Evolutionary conservation across 805 yeast genomes (phyloP).

Genomic region (Debaryomyces prosopidis): DNA sequence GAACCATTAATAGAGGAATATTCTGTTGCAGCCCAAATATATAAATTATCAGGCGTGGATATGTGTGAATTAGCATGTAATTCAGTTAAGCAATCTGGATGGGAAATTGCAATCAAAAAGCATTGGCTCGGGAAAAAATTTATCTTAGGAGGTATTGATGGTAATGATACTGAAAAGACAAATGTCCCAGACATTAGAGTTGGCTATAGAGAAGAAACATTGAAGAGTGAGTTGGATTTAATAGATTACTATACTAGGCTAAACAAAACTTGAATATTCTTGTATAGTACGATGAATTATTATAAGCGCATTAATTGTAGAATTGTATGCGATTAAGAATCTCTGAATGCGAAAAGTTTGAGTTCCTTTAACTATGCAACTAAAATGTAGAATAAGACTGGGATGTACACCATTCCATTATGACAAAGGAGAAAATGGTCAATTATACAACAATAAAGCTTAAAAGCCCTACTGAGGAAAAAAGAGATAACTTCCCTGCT

Average conservation of each 20-base stretch:
- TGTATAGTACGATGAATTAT: background rate
- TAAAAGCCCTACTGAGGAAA: background rate
- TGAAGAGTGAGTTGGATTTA: slow-evolving; percentile 67
- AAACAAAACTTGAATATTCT: slow-evolving; percentile 4
- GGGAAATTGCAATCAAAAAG: slow-evolving; percentile 79
- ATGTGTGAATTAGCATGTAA: slow-evolving; percentile 96
- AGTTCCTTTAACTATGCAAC: background rate
- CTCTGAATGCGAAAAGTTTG: slow-evolving; percentile 7
- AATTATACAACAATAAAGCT: background rate
- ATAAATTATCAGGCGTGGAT: slow-evolving; percentile 90
- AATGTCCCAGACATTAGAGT: slow-evolving; percentile 91
- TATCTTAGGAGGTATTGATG: slow-evolving; percentile 60
- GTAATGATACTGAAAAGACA: slow-evolving; percentile 89
- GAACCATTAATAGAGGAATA: slow-evolving; percentile 98
- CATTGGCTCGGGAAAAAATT: slow-evolving; percentile 89
- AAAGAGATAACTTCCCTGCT: slow-evolving; percentile 11
- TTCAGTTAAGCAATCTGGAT: slow-evolving; percentile 92
- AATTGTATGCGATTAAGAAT: slow-evolving; percentile 9
- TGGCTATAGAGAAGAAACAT: slow-evolving; percentile 80
- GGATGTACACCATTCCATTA: background rate
- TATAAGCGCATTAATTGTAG: slow-evolving; percentile 8
- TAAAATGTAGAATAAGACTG: background rate
- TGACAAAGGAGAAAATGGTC: slow-evolving; percentile 1
- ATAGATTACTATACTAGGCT: slow-evolving; percentile 54
- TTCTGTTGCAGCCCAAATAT: slow-evolving; percentile 97